Evolutionary conservation across 2,329 filamentous ascomycete genomes (phyloP).

Genomic region (Diaporthe vexans): DNA sequence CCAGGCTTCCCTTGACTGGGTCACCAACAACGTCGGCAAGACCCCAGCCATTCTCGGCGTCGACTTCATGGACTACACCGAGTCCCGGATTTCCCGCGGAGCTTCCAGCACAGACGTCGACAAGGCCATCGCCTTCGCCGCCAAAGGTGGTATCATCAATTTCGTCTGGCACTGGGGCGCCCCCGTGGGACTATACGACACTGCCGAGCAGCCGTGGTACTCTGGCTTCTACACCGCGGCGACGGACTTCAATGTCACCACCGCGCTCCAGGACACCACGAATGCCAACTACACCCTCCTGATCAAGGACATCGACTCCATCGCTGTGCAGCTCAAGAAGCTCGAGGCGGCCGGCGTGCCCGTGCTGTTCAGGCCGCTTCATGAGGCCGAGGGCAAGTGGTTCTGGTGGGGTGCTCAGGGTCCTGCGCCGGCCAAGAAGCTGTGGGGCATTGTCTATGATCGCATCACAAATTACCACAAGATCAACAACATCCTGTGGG

Average conservation of each 20-base stretch:
- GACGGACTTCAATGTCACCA: constrained; percentile 61
- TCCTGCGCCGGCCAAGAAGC: constrained; percentile 59
- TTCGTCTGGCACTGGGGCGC: constrained; percentile 66
- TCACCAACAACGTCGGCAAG: constrained; percentile 59
- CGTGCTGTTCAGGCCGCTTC: constrained; percentile 62
- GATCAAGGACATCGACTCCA: constrained; percentile 62
- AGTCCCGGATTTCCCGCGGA: constrained; percentile 59
- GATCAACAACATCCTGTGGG: constrained; percentile 64
- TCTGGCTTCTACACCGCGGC: constrained; percentile 64
- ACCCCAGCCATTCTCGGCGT: constrained; percentile 61
- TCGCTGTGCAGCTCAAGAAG: constrained; percentile 60
- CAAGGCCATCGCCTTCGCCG: constrained; percentile 59
- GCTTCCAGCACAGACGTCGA: constrained; percentile 58
- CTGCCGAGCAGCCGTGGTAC: constrained; percentile 60
- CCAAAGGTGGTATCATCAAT: constrained; percentile 60
- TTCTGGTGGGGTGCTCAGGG: constrained; percentile 68
- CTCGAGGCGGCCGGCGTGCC: constrained; percentile 59
- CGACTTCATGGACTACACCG: constrained; percentile 65
- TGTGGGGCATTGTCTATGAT: constrained; percentile 59
- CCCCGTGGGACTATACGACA: constrained; percentile 62
- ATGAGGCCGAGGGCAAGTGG: constrained; percentile 65
- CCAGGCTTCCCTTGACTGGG: constrained; percentile 57
- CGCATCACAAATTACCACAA: constrained; percentile 59
- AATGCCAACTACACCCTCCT: constrained; percentile 63
- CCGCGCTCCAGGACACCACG: constrained; percentile 56